phyloP scores from a whole-genome alignment of 2,329 filamentous ascomycete genomes.

The Nemania diffusa region DNA sequence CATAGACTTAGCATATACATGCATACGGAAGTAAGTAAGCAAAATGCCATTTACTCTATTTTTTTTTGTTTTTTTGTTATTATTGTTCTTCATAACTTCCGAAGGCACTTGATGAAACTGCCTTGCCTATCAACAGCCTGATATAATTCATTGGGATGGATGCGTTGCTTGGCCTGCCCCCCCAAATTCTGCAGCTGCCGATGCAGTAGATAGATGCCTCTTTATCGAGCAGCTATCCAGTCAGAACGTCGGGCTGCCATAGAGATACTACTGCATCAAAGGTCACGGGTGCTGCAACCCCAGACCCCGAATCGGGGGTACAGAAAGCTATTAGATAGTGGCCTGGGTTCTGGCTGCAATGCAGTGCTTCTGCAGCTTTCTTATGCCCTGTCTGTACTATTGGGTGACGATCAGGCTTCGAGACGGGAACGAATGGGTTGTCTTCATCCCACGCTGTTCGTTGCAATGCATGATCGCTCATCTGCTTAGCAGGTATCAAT shows the following conservation, averaged over 20 bases:
- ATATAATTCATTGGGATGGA: slow-evolving; percentile 4
- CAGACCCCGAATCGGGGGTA: slow-evolving; percentile 31
- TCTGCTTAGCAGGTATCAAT: slow-evolving; percentile 11
- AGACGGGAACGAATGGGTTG: slow-evolving; percentile 28
- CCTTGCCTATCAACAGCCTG: neutral
- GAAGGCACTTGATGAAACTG: neutral
- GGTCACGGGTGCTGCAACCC: slow-evolving; percentile 36
- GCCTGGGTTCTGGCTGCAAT: slow-evolving; percentile 24
- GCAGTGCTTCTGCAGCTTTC: slow-evolving; percentile 31
- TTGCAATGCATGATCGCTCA: slow-evolving; percentile 30
- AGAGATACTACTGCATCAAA: slow-evolving; percentile 28
- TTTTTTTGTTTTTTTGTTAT: neutral
- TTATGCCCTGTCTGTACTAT: slow-evolving; percentile 25
- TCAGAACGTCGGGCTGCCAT: slow-evolving; percentile 30
- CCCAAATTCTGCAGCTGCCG: slow-evolving; percentile 20
- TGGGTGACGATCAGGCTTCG: slow-evolving; percentile 35
- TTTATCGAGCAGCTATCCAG: slow-evolving; percentile 29
- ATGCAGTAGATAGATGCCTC: slow-evolving; percentile 28
- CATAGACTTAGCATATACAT: too few relatives aligned
- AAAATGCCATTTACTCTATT: neutral
- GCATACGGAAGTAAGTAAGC: too few relatives aligned
- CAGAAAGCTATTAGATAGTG: slow-evolving; percentile 23
- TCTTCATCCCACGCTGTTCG: slow-evolving; percentile 27
- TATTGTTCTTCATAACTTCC: neutral
- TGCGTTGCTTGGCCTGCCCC: slow-evolving; percentile 16